phyloP scores from a whole-genome alignment of 164 flowering plant species.

The Kalanchoe fedtschenkoi region DNA sequence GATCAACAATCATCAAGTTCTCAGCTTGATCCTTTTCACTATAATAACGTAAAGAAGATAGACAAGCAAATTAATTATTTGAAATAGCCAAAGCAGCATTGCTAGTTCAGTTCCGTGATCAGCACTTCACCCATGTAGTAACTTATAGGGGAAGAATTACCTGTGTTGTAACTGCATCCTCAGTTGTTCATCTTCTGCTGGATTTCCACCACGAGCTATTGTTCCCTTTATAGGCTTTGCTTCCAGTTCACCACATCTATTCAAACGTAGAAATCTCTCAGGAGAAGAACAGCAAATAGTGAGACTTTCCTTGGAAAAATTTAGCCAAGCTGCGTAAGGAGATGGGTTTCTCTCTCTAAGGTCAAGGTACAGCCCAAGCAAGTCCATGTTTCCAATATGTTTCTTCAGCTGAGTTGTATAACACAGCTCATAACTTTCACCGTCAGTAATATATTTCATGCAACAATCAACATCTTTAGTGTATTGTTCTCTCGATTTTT shows the following conservation, averaged over 20 bases:
- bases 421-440: slow-evolving; percentile 96
- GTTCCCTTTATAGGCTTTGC: slow-evolving; percentile 99
- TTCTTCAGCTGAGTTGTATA: slow-evolving; percentile 77
- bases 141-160: slow-evolving; percentile 18
- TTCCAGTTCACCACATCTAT: slow-evolving; percentile 58
- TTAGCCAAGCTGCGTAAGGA: slow-evolving; percentile 98
- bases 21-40: slow-evolving; percentile 99
- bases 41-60: slow-evolving; percentile 6
- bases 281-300: slow-evolving; percentile 90
- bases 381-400: slow-evolving; percentile 35
- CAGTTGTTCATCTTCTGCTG: slow-evolving; percentile 57
- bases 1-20: slow-evolving; percentile 97
- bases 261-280: slow-evolving; percentile 76
- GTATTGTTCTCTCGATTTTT: slow-evolving; percentile 70
- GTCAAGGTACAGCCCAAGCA: slow-evolving; percentile 56
- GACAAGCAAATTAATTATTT: neutral
- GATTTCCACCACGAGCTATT: slow-evolving; percentile 63
- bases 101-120: neutral
- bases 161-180: slow-evolving; percentile 61
- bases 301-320: slow-evolving; percentile 58
- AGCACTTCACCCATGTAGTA: neutral
- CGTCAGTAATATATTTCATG: slow-evolving; percentile 66
- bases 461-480: slow-evolving; percentile 63
- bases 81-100: neutral
- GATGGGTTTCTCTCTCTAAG: slow-evolving; percentile 84